A percentile compares a stretch with the other conserved stretches of the same genome.
These are phyloP conservation scores for Cucumis melo DNA, from an alignment of 306 rosid species.

Conservation along the genomic window DNA sequence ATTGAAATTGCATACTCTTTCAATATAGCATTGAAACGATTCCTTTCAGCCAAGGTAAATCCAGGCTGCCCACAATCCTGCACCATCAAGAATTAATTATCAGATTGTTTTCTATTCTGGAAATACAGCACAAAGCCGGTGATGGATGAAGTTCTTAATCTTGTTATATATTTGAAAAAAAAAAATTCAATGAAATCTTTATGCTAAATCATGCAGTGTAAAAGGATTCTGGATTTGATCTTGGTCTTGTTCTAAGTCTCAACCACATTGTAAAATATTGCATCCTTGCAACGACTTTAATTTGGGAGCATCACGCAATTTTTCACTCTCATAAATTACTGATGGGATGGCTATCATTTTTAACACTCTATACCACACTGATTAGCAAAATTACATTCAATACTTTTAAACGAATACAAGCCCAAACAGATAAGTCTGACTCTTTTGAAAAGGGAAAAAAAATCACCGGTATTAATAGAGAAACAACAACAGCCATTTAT, in stretches of 20 bases:
- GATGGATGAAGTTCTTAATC: neutral
- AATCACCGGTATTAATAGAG: neutral
- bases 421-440: neutral
- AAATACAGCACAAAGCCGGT: neutral
- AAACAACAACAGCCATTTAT: neutral
- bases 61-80: constrained; percentile 98
- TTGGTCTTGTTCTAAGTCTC: neutral
- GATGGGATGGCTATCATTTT: neutral
- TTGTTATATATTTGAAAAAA: neutral
- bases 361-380: neutral
- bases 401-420: neutral
- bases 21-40: constrained; percentile 63
- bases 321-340: neutral
- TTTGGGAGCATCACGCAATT: neutral
- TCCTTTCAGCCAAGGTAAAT: constrained; percentile 80
- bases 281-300: neutral
- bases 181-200: no score
- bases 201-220: neutral
- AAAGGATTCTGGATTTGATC: neutral
- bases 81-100: constrained; percentile 17
- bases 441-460: neutral
- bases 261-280: neutral
- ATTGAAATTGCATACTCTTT: constrained; percentile 49
- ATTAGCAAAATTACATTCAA: neutral
- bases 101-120: neutral